Evolutionary conservation across 2,329 filamentous ascomycete genomes (phyloP).

Genomic region (Alternaria burnsii): DNA sequence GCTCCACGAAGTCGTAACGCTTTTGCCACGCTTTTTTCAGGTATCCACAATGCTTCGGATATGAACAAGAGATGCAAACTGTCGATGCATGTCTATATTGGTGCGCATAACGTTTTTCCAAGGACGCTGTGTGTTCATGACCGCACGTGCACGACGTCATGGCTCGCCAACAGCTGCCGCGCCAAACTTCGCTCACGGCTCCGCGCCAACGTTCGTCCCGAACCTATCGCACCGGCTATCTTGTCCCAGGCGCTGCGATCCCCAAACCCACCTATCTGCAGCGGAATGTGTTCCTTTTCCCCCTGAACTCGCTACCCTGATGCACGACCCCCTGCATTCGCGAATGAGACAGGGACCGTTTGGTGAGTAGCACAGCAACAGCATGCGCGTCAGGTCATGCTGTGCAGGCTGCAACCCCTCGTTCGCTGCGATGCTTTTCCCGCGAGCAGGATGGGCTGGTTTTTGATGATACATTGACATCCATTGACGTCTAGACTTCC

Average conservation of each 20-base stretch:
- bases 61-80: not conserved
- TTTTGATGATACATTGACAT: slow-evolving; percentile 3
- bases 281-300: not conserved
- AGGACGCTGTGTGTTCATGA: not conserved
- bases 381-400: slow-evolving; percentile 1
- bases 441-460: slow-evolving; percentile 6
- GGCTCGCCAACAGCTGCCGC: not conserved
- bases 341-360: slow-evolving; percentile 16
- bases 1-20: not conserved
- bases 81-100: not conserved
- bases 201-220: slow-evolving; percentile 2
- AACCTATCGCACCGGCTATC: slow-evolving; percentile 6
- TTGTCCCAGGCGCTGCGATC: not conserved
- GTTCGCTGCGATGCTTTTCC: slow-evolving; percentile 14
- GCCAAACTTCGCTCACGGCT: slow-evolving; percentile 4
- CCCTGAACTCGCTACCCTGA: slow-evolving; percentile 7
- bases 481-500: slow-evolving; percentile 1
- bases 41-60: not conserved
- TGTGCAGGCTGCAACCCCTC: not conserved
- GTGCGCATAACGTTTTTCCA: slow-evolving; percentile 1
- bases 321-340: slow-evolving; percentile 14
- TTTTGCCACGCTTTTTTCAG: not conserved
- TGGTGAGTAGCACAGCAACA: slow-evolving; percentile 9
- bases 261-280: not conserved
- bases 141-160: slow-evolving; percentile 18